Evolutionary conservation across 225 moss, liverwort and hornwort genomes (phyloP), one percentile per base, ranked within the genome.

Genomic region (Sphagnum contortum): DNA sequence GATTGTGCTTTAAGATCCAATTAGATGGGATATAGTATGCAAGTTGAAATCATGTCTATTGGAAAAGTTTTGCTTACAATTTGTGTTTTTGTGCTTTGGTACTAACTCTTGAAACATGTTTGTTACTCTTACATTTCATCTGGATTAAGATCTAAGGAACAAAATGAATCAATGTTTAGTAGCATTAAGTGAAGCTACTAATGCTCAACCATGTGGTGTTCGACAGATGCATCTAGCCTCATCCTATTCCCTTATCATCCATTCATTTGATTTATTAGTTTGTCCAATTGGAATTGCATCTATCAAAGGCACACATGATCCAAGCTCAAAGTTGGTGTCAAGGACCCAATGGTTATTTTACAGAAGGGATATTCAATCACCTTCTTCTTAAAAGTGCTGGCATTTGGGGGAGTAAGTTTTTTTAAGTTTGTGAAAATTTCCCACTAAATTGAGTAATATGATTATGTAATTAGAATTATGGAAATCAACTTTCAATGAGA

Each of bases 181-280:
- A 29, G 29, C 29, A 29, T 29, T 29, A 29, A 29, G 1, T 29
- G 29, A 3, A 5, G 45, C 29, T 29, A 29, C 74, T 76, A 61
- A 79, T 46, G 7, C 55, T 59, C 49, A 55, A 44, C 52, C 12
- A 57, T 12, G 4, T 66, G 65, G 3, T 55, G 48, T 49, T 14
- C 80, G 73, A 73, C 86, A 94, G 91, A 95, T 91, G 76, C 94
- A 12, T 95, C 91, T 57, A 90, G 96, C 54, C 93, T 98, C 82
- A 92, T 98, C 69, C 82, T 98, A 58, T 98, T 98, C 71, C 96
- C 96, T 98, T 10, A 92, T 98, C 68, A 81, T 98, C n/a, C 96
- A 98, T 76, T 92, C 96, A 5, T 92, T 98, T 48, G 96, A 98
- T 70, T 75, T 93, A 73, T 80, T 98, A 55, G 96, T 98, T 57